Conservation (phyloP, 208 protist species). For the Giardia muris region DNA sequence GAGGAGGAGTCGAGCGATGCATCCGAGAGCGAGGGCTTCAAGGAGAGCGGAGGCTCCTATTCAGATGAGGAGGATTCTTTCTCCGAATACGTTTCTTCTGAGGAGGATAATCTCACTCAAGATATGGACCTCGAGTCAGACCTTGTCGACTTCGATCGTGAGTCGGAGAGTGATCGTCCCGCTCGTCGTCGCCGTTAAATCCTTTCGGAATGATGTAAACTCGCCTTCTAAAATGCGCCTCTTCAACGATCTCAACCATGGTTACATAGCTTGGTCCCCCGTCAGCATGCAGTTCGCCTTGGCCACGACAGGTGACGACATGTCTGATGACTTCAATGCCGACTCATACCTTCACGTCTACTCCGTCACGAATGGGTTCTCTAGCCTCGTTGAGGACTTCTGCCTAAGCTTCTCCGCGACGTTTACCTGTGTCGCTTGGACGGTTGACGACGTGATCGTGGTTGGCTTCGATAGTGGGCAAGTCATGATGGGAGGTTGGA, state of each 20-base stretch:
- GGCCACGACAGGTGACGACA: neutral
- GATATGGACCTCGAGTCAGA: neutral
- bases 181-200: neutral
- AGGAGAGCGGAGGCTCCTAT: neutral
- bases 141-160: neutral
- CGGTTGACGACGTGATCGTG: neutral
- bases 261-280: neutral
- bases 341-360: neutral
- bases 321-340: neutral
- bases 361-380: neutral
- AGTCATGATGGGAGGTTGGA: neutral
- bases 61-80: neutral
- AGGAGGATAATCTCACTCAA: neutral
- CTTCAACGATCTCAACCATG: neutral
- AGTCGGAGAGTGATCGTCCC: neutral
- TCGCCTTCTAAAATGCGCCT: too few relatives aligned
- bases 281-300: conserved; percentile 3
- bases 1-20: neutral
- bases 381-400: neutral
- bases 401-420: neutral
- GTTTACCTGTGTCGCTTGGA: neutral
- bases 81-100: neutral
- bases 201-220: too few relatives aligned
- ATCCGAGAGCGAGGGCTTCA: neutral
- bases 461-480: neutral